Evolutionary conservation across 306 rosid genomes (phyloP).

Genomic region (Begonia loranthoides): DNA sequence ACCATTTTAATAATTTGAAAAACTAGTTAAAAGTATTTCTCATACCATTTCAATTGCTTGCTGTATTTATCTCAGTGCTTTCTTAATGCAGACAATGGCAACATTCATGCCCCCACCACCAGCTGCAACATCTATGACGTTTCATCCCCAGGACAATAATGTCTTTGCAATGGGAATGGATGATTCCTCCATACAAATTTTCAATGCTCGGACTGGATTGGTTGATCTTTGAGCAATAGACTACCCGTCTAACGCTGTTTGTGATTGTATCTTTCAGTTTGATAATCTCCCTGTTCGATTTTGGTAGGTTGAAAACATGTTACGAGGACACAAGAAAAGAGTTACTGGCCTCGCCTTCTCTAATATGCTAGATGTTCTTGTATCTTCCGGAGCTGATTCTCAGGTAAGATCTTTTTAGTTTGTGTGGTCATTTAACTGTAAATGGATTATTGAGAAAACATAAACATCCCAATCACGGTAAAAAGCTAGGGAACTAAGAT

Average conservation of each 20-base stretch:
- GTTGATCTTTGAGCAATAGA: too few relatives aligned
- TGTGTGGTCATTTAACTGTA: too few relatives aligned
- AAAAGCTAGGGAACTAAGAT: too few relatives aligned
- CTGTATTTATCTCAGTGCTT: too few relatives aligned
- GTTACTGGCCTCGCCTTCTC: conserved; percentile 31
- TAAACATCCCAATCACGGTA: too few relatives aligned
- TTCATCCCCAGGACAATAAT: conserved; percentile 21
- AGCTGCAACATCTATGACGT: conserved; percentile 21
- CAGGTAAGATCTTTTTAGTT: conserved; percentile 20
- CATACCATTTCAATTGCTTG: too few relatives aligned
- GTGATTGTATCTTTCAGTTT: too few relatives aligned
- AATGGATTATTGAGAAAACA: too few relatives aligned
- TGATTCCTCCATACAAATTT: conserved; percentile 16
- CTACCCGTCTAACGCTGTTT: too few relatives aligned
- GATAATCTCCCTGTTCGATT: background rate
- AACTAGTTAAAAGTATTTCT: too few relatives aligned
- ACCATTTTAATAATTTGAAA: too few relatives aligned
- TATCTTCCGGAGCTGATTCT: conserved; percentile 19
- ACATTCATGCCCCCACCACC: conserved; percentile 21
- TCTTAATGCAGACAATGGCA: conserved; percentile 11
- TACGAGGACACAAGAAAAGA: conserved; percentile 17
- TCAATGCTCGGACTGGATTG: too few relatives aligned
- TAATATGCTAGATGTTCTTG: conserved; percentile 12
- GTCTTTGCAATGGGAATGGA: conserved; percentile 29
- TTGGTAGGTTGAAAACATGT: conserved; percentile 14